These are phyloP conservation scores for Ophiostoma quercus DNA, from an alignment of 2,329 filamentous ascomycete genomes.

Conservation along the genomic window DNA sequence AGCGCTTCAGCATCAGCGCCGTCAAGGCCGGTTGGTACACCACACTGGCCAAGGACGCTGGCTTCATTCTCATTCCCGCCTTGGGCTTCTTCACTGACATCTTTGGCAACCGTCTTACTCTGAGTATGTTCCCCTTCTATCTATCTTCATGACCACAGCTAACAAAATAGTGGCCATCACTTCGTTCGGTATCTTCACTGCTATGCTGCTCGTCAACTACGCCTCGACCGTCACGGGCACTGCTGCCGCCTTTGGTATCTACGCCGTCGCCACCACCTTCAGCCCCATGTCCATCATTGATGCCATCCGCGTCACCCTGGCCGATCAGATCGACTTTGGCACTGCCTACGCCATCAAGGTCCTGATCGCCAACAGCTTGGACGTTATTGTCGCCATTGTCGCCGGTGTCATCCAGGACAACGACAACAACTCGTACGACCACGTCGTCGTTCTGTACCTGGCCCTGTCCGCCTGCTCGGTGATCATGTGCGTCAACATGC, in stretches of 20 bases:
- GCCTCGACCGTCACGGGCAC: conserved; percentile 46
- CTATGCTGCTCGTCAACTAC: conserved; percentile 53
- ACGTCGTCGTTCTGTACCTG: conserved; percentile 52
- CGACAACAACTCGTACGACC: conserved; percentile 51
- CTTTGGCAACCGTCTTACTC: conserved; percentile 29
- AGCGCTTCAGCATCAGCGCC: conserved; percentile 51
- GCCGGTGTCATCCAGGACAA: conserved; percentile 55
- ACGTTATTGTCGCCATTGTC: conserved; percentile 53
- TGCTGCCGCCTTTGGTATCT: conserved; percentile 55
- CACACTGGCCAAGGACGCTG: conserved; percentile 49
- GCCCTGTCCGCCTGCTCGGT: conserved; percentile 48
- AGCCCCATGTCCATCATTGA: conserved; percentile 58
- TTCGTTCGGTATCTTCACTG: conserved; percentile 42
- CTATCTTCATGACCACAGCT: conserved; percentile 29
- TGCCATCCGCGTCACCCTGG: conserved; percentile 54
- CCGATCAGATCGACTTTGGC: conserved; percentile 45
- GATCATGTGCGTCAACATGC: conserved; percentile 34
- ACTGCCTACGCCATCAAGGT: conserved; percentile 57
- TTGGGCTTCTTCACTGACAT: conserved; percentile 40
- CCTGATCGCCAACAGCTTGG: conserved; percentile 59
- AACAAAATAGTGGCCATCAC: conserved; percentile 41
- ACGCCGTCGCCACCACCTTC: conserved; percentile 50
- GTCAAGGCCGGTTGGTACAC: conserved; percentile 58
- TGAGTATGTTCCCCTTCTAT: not conserved
- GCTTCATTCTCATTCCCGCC: conserved; percentile 54